Evolutionary conservation across 2,329 filamentous ascomycete genomes (phyloP).

Genomic region (Pseudogymnoascus sp.): DNA sequence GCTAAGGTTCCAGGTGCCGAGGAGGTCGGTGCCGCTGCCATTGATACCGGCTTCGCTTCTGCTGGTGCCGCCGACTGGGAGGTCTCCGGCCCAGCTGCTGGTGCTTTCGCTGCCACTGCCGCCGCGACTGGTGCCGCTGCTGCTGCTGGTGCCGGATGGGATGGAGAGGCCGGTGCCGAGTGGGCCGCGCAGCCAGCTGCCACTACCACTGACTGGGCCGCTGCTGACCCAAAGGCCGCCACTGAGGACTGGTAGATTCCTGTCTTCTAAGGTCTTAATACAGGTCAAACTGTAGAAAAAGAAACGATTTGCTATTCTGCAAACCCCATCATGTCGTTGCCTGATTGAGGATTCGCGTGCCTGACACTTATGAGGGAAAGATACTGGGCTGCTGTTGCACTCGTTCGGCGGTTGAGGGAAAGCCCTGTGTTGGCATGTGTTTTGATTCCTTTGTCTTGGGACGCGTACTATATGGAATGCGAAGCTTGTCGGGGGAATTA

Average conservation of each 20-base stretch:
- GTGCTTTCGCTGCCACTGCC: slow-evolving; percentile 48
- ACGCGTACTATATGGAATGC: slow-evolving; percentile 11
- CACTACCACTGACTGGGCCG: slow-evolving; percentile 42
- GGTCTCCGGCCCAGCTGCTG: slow-evolving; percentile 53
- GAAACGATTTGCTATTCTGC: slow-evolving; percentile 19
- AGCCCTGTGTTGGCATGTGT: slow-evolving; percentile 70
- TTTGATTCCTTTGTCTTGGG: slow-evolving; percentile 8
- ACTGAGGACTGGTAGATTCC: slow-evolving; percentile 28
- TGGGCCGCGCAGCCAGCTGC: slow-evolving; percentile 41
- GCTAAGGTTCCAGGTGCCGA: slow-evolving; percentile 74
- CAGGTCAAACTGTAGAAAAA: slow-evolving; percentile 15
- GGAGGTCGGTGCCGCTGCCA: slow-evolving; percentile 69
- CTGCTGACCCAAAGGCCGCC: slow-evolving; percentile 38
- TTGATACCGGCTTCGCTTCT: slow-evolving; percentile 62
- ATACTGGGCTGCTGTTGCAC: slow-evolving; percentile 58
- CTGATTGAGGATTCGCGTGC: slow-evolving; percentile 43
- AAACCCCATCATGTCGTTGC: slow-evolving; percentile 17
- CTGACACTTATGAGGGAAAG: slow-evolving; percentile 99
- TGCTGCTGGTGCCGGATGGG: slow-evolving; percentile 53
- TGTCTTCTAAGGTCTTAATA: slow-evolving; percentile 7
- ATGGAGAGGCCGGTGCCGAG: slow-evolving; percentile 43
- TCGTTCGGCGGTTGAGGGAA: slow-evolving; percentile 62
- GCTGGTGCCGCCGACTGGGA: slow-evolving; percentile 73
- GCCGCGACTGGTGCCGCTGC: slow-evolving; percentile 52
- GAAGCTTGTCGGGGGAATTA: slow-evolving; percentile 8